Conservation (phyloP, 1,139 yeast species). For the Blastobotrys apis region DNA sequence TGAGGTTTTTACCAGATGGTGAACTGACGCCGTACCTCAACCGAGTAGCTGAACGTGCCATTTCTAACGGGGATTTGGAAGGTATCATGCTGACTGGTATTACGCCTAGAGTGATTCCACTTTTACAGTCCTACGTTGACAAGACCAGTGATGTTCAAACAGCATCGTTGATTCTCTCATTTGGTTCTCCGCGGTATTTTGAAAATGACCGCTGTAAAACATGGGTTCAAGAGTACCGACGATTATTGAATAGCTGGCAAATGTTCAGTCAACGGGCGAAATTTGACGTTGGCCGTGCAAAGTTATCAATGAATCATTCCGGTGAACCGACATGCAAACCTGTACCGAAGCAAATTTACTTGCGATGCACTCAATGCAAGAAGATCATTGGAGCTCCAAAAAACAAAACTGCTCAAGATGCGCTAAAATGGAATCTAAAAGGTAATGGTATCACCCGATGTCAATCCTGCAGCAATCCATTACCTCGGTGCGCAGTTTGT, state of each 20-base stretch:
- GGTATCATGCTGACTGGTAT: conserved; percentile 88
- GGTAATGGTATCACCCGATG: conserved; percentile 38
- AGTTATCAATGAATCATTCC: conserved; percentile 50
- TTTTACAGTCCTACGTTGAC: conserved; percentile 83
- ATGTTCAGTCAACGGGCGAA: conserved; percentile 72
- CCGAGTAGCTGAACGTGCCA: conserved; percentile 66
- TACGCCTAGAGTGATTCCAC: conserved; percentile 75
- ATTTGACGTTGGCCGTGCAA: conserved; percentile 75
- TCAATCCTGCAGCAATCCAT: conserved; percentile 83
- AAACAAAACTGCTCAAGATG: background rate
- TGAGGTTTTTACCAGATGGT: conserved; percentile 74
- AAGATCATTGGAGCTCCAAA: conserved; percentile 33
- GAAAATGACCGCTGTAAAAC: conserved; percentile 60
- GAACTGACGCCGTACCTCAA: conserved; percentile 55
- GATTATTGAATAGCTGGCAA: conserved; percentile 80
- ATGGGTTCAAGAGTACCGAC: conserved; percentile 70
- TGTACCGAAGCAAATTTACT: conserved; percentile 67
- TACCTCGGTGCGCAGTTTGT: conserved; percentile 90
- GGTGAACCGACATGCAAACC: conserved; percentile 50
- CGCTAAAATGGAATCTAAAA: conserved; percentile 7
- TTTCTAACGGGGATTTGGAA: conserved; percentile 77
- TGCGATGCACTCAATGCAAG: conserved; percentile 80
- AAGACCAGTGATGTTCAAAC: conserved; percentile 91
- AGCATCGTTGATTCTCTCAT: conserved; percentile 75
- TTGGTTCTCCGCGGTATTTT: conserved; percentile 81